A percentile compares a stretch with the other conserved stretches of the same genome.
phyloP scores from a whole-genome alignment of 352 stramenopile species.

The Pythium dissotocum region DNA sequence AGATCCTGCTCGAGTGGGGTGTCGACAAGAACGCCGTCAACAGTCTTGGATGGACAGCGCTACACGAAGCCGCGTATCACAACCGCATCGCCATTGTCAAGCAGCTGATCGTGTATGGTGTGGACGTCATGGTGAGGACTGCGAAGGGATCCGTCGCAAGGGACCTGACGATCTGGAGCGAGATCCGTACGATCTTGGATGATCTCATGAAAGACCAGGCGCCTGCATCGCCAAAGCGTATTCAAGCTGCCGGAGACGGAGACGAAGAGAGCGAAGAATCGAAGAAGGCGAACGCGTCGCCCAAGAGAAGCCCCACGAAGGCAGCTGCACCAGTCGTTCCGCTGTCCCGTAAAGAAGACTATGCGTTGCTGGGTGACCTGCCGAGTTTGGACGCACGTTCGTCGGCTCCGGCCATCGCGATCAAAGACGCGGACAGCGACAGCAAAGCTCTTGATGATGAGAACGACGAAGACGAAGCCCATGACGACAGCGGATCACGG shows the following conservation, averaged over 20 bases:
- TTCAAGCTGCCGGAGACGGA: constrained; percentile 12
- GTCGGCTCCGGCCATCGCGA: constrained; percentile 42
- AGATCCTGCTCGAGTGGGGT: constrained; percentile 75
- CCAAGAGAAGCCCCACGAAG: constrained; percentile 43
- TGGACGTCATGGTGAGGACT: constrained; percentile 65
- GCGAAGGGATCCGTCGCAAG: constrained; percentile 63
- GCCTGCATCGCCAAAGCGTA: constrained; percentile 33
- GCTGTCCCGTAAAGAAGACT: constrained; percentile 81
- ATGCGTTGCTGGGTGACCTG: constrained; percentile 73
- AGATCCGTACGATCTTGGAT: constrained; percentile 78
- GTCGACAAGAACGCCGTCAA: constrained; percentile 82
- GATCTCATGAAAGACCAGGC: constrained; percentile 52
- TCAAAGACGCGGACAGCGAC: constrained; percentile 44
- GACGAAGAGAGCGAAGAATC: constrained; percentile 3
- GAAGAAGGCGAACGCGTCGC: constrained; percentile 8
- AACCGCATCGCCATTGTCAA: constrained; percentile 74
- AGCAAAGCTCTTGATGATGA: constrained; percentile 19
- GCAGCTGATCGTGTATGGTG: constrained; percentile 76
- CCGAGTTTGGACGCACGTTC: constrained; percentile 46
- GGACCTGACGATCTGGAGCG: constrained; percentile 79
- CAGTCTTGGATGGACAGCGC: constrained; percentile 70
- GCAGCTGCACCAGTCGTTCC: constrained; percentile 16
- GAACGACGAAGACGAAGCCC: constrained; percentile 32
- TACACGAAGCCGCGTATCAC: constrained; percentile 81
- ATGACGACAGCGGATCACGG: constrained; percentile 29